Percentiles rank a stretch among this genome's conserved stretches.
phyloP scores from a whole-genome alignment of 2,329 filamentous ascomycete species.

The Pyricularia sp. region DNA sequence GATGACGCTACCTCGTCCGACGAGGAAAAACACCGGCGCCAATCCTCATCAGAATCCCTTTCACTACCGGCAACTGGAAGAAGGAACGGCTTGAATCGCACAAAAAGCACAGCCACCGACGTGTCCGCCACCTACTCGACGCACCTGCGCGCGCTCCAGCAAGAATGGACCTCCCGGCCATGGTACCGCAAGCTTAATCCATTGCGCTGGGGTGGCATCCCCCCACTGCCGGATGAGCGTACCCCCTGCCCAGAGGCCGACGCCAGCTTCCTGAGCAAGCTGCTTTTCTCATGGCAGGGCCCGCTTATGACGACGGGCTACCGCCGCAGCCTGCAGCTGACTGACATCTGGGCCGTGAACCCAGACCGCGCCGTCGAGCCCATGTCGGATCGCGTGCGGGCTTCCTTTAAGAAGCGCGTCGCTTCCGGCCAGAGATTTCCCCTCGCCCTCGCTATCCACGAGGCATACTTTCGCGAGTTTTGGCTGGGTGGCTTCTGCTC shows the following conservation, averaged over 20 bases:
- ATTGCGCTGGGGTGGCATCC: conserved; percentile 46
- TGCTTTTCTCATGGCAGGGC: conserved; percentile 87
- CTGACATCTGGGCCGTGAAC: conserved; percentile 86
- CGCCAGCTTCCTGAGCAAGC: conserved; percentile 62
- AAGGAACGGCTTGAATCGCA: conserved; percentile 22
- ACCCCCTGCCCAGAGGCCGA: conserved; percentile 57
- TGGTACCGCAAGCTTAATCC: conserved; percentile 59
- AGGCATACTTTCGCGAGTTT: conserved; percentile 80
- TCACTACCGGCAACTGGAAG: neutral
- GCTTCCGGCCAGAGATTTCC: conserved; percentile 62
- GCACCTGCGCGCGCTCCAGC: neutral
- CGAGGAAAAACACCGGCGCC: neutral
- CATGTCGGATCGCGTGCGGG: conserved; percentile 56
- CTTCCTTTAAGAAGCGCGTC: conserved; percentile 60
- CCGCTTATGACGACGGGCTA: conserved; percentile 85
- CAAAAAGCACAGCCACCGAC: conserved; percentile 44
- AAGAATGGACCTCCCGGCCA: conserved; percentile 31
- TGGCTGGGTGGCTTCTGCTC: conserved; percentile 74
- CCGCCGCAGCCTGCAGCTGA: conserved; percentile 68
- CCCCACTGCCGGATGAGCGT: conserved; percentile 45
- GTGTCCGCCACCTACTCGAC: conserved; percentile 36
- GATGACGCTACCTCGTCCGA: neutral
- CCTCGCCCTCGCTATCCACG: conserved; percentile 71
- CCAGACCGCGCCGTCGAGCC: conserved; percentile 65
- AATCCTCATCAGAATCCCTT: neutral